Conservation (phyloP, 306 rosid species). For the Hylodesmum podocarpum region DNA sequence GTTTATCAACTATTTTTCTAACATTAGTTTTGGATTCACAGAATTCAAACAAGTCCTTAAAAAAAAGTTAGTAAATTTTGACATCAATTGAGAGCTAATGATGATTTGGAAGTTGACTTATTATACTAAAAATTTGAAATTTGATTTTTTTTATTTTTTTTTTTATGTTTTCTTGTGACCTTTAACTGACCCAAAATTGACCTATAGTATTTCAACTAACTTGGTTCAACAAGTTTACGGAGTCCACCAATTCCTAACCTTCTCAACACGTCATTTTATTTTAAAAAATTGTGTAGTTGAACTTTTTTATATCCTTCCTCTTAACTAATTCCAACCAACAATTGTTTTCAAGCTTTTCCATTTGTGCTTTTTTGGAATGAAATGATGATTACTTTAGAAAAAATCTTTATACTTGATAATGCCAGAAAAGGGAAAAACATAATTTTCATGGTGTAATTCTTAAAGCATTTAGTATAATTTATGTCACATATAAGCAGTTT, state of each 20-base stretch:
- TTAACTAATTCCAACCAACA: slow-evolving; percentile 16
- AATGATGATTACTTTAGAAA: background rate
- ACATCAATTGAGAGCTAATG: background rate
- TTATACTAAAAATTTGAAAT: background rate
- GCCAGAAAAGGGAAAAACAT: background rate
- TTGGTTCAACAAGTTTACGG: background rate
- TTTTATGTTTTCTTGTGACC: background rate
- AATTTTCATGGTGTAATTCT: background rate
- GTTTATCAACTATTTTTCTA: too few species aligned
- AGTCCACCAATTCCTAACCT: slow-evolving; percentile 38
- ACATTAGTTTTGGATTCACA: background rate
- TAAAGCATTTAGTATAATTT: background rate
- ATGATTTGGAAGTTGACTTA: slow-evolving; percentile 8
- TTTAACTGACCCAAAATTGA: slow-evolving; percentile 11
- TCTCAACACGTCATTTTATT: slow-evolving; percentile 26
- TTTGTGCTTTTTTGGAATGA: background rate
- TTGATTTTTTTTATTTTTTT: background rate
- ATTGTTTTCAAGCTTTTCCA: background rate
- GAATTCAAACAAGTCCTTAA: background rate
- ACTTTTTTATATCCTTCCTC: slow-evolving; percentile 17
- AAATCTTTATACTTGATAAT: background rate
- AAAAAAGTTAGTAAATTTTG: background rate
- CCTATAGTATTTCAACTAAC: slow-evolving; percentile 27
- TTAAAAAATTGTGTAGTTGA: background rate
- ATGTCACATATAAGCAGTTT: background rate